Conservation (phyloP, 768 basidiomycete genomes). For the Porphyrellus cyaneotinctus region DNA sequence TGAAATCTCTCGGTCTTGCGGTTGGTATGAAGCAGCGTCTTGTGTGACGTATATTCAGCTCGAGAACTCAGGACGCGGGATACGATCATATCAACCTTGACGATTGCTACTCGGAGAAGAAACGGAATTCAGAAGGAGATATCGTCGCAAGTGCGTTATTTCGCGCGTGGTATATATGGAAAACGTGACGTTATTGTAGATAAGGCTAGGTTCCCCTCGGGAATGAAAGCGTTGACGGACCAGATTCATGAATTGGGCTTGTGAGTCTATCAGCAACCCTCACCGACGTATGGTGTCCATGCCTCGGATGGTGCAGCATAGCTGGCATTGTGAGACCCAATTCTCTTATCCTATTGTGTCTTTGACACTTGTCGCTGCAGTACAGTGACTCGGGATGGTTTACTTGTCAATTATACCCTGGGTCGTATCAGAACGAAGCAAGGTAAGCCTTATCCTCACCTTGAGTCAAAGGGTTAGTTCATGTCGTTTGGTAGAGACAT, state of each 20-base stretch:
- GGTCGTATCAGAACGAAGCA: constrained; percentile 60
- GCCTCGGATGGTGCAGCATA: constrained; percentile 36
- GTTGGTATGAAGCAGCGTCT: constrained; percentile 29
- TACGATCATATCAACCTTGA: constrained; percentile 60
- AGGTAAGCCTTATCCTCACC: constrained; percentile 32
- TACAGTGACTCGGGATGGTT: constrained; percentile 70
- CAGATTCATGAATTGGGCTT: constrained; percentile 53
- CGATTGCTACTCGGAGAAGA: constrained; percentile 61
- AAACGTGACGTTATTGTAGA: constrained; percentile 31
- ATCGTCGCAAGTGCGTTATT: constrained; percentile 48
- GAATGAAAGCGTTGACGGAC: constrained; percentile 55
- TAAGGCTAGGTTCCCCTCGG: constrained; percentile 49
- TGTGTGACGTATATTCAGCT: not conserved
- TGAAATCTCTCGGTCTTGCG: constrained; percentile 49
- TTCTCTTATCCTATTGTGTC: not conserved
- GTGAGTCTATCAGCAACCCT: constrained; percentile 34
- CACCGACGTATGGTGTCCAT: not conserved
- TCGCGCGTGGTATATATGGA: not conserved
- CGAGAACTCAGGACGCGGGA: constrained; percentile 45
- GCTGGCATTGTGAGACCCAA: constrained; percentile 51
- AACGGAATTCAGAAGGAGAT: constrained; percentile 46
- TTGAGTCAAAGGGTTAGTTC: not conserved
- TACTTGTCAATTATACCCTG: constrained; percentile 61
- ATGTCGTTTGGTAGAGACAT: constrained; percentile 42
- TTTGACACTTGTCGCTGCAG: constrained; percentile 28